Conservation (phyloP, 495 filamentous ascomycete genomes). For the Penicillium paxilli region DNA sequence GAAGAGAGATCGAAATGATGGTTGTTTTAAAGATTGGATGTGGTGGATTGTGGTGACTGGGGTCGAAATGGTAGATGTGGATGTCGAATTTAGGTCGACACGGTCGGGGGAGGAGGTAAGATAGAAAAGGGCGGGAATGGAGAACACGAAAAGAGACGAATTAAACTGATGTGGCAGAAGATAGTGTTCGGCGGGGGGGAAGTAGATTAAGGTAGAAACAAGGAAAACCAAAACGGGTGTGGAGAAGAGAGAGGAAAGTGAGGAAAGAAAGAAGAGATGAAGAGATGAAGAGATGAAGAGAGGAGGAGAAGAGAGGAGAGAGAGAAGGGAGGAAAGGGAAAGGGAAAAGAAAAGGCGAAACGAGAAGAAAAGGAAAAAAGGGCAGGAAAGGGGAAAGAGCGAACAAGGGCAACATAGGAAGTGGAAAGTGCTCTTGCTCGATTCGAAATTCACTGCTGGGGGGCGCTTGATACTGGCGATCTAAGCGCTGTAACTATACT, state of each 20-base stretch:
- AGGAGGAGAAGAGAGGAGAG: slow-evolving; percentile 10
- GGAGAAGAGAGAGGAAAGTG: slow-evolving; percentile 17
- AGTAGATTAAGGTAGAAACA: slow-evolving; percentile 31
- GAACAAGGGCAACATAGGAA: slow-evolving; percentile 16
- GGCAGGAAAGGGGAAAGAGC: slow-evolving; percentile 17
- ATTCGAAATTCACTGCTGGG: background rate
- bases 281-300: slow-evolving; percentile 6
- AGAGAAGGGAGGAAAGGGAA: slow-evolving; percentile 6
- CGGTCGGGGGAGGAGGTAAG: slow-evolving; percentile 6
- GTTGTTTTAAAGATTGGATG: too few relatives aligned
- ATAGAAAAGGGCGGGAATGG: background rate
- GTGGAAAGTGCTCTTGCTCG: slow-evolving; percentile 10
- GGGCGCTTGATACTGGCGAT: too few relatives aligned
- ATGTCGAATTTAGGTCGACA: background rate
- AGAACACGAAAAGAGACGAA: slow-evolving; percentile 22
- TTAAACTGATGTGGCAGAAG: slow-evolving; percentile 8
- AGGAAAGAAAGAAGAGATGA: slow-evolving; percentile 11
- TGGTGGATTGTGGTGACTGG: background rate
- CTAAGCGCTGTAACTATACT: too few relatives aligned
- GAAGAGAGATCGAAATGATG: background rate
- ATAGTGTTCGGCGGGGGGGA: background rate
- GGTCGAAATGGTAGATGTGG: background rate
- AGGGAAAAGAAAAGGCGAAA: slow-evolving; percentile 9
- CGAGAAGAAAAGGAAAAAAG: slow-evolving; percentile 12
- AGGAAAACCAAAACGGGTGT: slow-evolving; percentile 21